phyloP scores from a whole-genome alignment of 208 protist species.

The Leishmania martiniquensis region DNA sequence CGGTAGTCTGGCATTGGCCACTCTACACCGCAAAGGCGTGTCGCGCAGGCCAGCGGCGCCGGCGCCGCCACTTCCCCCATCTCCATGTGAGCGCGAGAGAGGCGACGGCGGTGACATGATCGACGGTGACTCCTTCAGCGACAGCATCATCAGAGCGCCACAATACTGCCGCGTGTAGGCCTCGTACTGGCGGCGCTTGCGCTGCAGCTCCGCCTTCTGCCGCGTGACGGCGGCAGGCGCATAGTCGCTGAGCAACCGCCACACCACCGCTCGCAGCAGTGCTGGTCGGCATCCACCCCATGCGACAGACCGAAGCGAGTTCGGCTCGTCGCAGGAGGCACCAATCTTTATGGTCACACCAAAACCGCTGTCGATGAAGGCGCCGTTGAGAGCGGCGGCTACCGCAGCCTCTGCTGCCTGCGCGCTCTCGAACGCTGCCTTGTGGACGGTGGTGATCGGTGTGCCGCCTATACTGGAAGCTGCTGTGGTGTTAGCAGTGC shows the following conservation, averaged over 20 bases:
- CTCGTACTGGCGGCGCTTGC: slow-evolving; percentile 71
- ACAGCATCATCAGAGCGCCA: slow-evolving; percentile 27
- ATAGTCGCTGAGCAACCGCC: slow-evolving; percentile 67
- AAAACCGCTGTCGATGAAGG: slow-evolving; percentile 23
- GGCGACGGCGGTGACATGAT: neutral
- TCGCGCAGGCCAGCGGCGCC: neutral
- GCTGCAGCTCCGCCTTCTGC: slow-evolving; percentile 57
- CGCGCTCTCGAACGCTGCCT: neutral
- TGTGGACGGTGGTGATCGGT: neutral
- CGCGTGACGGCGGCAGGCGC: slow-evolving; percentile 34
- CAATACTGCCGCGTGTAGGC: slow-evolving; percentile 59
- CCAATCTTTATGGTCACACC: slow-evolving; percentile 38
- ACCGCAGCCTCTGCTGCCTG: slow-evolving; percentile 5
- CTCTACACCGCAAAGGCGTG: neutral
- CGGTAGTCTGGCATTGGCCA: neutral
- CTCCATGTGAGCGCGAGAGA: neutral
- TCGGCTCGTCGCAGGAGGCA: slow-evolving; percentile 43
- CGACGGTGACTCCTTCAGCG: neutral
- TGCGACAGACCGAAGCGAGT: slow-evolving; percentile 46
- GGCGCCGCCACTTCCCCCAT: neutral
- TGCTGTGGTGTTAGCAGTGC: neutral
- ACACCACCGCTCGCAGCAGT: slow-evolving; percentile 54
- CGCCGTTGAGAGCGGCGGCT: slow-evolving; percentile 5
- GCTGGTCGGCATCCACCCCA: slow-evolving; percentile 57
- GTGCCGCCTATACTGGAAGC: neutral